Percentiles rank a stretch among this genome's conserved stretches.
phyloP scores from a whole-genome alignment of 202 grass and related monocot species.

The Panicum hallii region DNA sequence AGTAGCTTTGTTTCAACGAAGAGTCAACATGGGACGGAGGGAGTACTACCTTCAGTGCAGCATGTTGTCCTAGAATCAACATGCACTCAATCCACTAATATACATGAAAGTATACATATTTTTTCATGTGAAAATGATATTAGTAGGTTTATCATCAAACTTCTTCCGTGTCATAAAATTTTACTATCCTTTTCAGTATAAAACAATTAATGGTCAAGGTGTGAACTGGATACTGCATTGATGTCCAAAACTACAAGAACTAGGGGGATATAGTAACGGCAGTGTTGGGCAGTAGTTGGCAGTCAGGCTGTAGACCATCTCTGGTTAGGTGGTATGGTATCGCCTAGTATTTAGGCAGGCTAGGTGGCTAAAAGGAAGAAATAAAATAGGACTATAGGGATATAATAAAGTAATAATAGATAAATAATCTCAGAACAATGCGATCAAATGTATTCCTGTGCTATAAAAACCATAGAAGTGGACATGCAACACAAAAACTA shows the following conservation, averaged over 20 bases:
- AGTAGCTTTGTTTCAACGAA: neutral
- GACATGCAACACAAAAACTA: neutral
- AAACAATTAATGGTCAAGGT: neutral
- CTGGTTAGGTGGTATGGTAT: neutral
- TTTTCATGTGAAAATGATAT: neutral
- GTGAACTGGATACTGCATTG: neutral
- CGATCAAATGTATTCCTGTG: neutral
- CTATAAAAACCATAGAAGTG: slow-evolving; percentile 18
- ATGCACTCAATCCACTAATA: neutral
- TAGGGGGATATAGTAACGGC: neutral
- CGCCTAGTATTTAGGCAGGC: neutral
- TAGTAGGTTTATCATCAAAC: neutral
- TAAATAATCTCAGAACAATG: neutral
- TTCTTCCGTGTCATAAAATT: neutral
- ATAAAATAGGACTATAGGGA: neutral
- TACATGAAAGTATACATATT: neutral
- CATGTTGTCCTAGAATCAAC: neutral
- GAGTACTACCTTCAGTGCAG: neutral
- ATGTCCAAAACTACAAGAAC: neutral
- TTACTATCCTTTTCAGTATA: neutral
- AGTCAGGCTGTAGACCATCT: neutral
- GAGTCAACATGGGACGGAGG: too few species aligned
- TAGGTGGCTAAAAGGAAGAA: neutral
- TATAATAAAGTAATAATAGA: slow-evolving; percentile 1
- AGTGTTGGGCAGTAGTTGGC: neutral